These are phyloP conservation scores for Chalciporus pseudorubinellus DNA, from an alignment of 768 basidiomycete genomes.

Conservation along the genomic window DNA sequence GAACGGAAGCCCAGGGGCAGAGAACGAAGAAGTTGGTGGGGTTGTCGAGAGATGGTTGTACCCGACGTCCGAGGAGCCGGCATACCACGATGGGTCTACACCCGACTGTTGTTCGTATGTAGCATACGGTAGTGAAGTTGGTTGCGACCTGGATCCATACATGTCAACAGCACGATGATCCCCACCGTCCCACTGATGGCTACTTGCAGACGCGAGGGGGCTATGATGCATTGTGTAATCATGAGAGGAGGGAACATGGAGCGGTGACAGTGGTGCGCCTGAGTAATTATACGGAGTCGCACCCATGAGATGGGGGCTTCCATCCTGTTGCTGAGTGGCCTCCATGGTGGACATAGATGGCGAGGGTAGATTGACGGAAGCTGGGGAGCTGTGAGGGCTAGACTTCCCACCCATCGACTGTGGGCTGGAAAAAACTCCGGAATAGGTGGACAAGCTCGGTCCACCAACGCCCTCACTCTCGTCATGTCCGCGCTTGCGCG, in stretches of 20 bases:
- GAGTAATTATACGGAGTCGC: constrained; percentile 43
- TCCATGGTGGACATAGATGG: constrained; percentile 57
- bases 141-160: constrained; percentile 40
- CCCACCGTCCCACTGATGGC: constrained; percentile 46
- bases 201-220: constrained; percentile 21
- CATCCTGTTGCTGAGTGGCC: constrained; percentile 44
- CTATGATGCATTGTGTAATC: constrained; percentile 46
- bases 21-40: constrained; percentile 62
- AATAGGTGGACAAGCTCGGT: constrained; percentile 38
- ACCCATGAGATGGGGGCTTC: constrained; percentile 52
- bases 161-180: constrained; percentile 42
- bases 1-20: constrained; percentile 77
- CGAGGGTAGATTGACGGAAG: constrained; percentile 69
- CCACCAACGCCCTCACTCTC: constrained; percentile 57
- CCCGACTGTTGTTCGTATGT: constrained; percentile 43
- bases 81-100: constrained; percentile 39
- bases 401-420: constrained; percentile 42
- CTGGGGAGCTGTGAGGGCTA: constrained; percentile 75
- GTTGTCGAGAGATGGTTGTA: constrained; percentile 50
- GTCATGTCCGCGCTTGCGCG: constrained; percentile 69
- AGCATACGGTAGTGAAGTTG: constrained; percentile 38
- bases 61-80: constrained; percentile 37
- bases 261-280: constrained; percentile 49
- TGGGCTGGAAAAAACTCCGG: constrained; percentile 58
- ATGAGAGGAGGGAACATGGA: constrained; percentile 53